Conservation (phyloP, 2,329 filamentous ascomycete genomes). For the Pestalotiopsis sp. region DNA sequence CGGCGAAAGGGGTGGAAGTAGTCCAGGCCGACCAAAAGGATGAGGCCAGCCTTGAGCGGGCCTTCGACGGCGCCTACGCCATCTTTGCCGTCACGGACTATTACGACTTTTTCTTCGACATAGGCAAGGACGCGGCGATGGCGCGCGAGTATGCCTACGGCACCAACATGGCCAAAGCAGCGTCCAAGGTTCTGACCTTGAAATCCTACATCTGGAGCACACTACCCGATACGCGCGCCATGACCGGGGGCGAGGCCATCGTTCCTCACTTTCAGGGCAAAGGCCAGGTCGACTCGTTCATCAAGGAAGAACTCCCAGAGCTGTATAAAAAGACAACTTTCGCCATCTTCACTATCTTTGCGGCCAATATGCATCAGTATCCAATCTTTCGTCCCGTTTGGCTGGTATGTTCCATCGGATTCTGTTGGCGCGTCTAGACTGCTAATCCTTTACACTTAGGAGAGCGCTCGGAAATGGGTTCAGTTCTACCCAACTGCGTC, state of each 20-base stretch:
- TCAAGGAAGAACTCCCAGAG: neutral
- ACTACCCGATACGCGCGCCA: constrained; percentile 12
- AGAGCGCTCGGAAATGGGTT: neutral
- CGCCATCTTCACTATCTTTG: neutral
- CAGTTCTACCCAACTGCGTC: neutral
- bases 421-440: neutral
- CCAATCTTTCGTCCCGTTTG: neutral
- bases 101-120: constrained; percentile 5
- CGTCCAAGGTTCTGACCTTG: constrained; percentile 1
- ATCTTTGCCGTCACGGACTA: constrained; percentile 25
- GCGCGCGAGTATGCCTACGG: constrained; percentile 10
- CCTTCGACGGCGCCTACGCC: constrained; percentile 22
- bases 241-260: constrained; percentile 6
- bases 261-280: constrained; percentile 15
- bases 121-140: constrained; percentile 3
- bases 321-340: constrained; percentile 14
- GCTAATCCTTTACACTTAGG: neutral
- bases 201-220: constrained; percentile 14
- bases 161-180: constrained; percentile 11
- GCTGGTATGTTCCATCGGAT: neutral
- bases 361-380: neutral
- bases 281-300: constrained; percentile 9
- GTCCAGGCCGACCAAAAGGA: constrained; percentile 19
- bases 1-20: neutral
- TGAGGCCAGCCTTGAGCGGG: constrained; percentile 13